Percentiles rank a stretch among this genome's conserved stretches.
Evolutionary conservation across 306 rosid species (phyloP).

Genomic region (Prunus padus): DNA sequence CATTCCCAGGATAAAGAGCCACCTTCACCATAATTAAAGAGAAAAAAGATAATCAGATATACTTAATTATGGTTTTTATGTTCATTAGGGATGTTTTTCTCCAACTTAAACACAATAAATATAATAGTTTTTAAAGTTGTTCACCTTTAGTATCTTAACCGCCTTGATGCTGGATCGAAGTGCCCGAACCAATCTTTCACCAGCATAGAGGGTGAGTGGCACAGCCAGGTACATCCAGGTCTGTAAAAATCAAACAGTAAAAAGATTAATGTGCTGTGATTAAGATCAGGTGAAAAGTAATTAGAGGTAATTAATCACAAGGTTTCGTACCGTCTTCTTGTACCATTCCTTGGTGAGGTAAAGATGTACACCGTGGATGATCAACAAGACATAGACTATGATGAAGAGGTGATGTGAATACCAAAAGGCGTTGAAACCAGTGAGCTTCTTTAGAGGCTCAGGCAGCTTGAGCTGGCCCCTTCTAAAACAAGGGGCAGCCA

Average conservation of each 20-base stretch:
- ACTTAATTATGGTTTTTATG: neutral
- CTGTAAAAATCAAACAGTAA: neutral
- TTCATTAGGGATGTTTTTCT: neutral
- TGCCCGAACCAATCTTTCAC: slow-evolving; percentile 16
- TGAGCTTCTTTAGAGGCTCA: slow-evolving; percentile 42
- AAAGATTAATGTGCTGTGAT: neutral
- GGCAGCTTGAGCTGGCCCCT: slow-evolving; percentile 52
- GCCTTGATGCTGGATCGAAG: slow-evolving; percentile 14
- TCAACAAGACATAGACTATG: slow-evolving; percentile 50
- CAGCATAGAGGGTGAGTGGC: slow-evolving; percentile 18
- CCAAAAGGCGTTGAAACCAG: slow-evolving; percentile 78
- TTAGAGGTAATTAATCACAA: neutral
- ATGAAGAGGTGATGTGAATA: slow-evolving; percentile 70
- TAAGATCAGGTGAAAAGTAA: neutral
- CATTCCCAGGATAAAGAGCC: slow-evolving; percentile 68
- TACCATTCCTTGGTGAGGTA: slow-evolving; percentile 56
- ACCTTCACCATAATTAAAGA: slow-evolving; percentile 36
- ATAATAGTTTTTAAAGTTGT: neutral
- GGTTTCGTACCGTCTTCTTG: slow-evolving; percentile 61
- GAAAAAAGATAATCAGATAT: neutral
- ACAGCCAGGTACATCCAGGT: slow-evolving; percentile 24
- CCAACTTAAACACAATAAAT: too few species aligned
- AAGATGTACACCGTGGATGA: slow-evolving; percentile 57
- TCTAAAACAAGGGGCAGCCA: slow-evolving; percentile 63
- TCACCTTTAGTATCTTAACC: slow-evolving; percentile 16